These are phyloP conservation scores for Hypocreales sp. DNA, from an alignment of 2,329 filamentous ascomycete genomes.

Conservation along the genomic window DNA sequence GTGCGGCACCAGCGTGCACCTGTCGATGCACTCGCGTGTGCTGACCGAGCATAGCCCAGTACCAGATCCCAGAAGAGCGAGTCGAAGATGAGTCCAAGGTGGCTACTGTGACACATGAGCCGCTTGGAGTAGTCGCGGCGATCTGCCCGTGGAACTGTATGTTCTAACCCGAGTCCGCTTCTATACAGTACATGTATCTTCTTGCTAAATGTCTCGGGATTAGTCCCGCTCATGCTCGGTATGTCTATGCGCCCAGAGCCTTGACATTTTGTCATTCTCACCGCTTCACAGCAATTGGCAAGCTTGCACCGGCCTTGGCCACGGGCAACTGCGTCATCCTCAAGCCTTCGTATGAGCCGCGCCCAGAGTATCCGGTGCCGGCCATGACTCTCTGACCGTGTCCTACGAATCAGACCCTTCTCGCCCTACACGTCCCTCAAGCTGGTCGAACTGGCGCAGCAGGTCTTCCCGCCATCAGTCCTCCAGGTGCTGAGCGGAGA, in stretches of 20 bases:
- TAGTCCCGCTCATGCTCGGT: slow-evolving; percentile 1
- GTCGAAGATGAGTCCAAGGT: slow-evolving; percentile 1
- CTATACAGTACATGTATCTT: no score
- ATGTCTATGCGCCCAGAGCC: no score
- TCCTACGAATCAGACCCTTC: slow-evolving; percentile 27
- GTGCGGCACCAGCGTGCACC: no score
- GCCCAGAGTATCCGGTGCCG: neutral
- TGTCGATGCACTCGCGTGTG: no score
- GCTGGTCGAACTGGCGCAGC: slow-evolving; percentile 35
- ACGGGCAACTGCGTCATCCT: slow-evolving; percentile 28
- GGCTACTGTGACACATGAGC: slow-evolving; percentile 4
- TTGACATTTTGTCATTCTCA: no score
- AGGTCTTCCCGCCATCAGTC: slow-evolving; percentile 43
- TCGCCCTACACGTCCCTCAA: slow-evolving; percentile 41
- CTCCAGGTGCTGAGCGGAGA: slow-evolving; percentile 44
- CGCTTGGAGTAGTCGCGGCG: slow-evolving; percentile 21
- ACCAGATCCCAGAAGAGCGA: neutral
- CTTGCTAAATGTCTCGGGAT: no score
- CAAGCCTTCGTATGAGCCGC: slow-evolving; percentile 26
- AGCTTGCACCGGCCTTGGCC: slow-evolving; percentile 37
- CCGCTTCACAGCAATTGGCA: slow-evolving; percentile 30
- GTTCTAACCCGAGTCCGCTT: slow-evolving; percentile 10
- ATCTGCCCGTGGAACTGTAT: slow-evolving; percentile 41
- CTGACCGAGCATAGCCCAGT: no score
- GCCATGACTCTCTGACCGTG: no score